Conservation (phyloP, 352 stramenopile genomes). For the Phytophthora syringae region DNA sequence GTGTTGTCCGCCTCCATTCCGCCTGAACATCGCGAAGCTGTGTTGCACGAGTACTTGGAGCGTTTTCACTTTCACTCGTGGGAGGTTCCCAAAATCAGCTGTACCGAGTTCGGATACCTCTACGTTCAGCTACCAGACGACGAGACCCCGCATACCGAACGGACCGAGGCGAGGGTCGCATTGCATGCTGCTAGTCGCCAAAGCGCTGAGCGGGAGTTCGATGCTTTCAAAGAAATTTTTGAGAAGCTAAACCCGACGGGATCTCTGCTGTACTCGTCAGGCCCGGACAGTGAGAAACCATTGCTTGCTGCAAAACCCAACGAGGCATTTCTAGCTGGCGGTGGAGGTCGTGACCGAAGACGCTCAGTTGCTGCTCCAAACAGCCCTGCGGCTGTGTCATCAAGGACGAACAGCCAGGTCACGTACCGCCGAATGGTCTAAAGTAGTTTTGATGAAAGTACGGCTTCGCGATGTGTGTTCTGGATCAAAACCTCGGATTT, state of each 20-base stretch:
- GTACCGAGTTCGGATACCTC: constrained; percentile 38
- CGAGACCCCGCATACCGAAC: constrained; percentile 17
- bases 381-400: constrained; percentile 8
- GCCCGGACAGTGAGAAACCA: constrained; percentile 16
- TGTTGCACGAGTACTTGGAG: constrained; percentile 35
- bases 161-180: constrained; percentile 12
- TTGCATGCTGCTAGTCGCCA: constrained; percentile 18
- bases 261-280: constrained; percentile 8
- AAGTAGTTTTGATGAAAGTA: background rate
- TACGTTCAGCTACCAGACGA: constrained; percentile 41
- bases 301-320: constrained; percentile 32
- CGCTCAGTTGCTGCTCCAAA: constrained; percentile 17
- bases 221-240: constrained; percentile 33
- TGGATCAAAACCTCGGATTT: too few species aligned
- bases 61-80: constrained; percentile 16
- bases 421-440: constrained; percentile 23
- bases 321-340: constrained; percentile 28
- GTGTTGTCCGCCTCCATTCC: constrained; percentile 44
- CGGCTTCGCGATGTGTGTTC: too few species aligned
- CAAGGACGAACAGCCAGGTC: constrained; percentile 10
- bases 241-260: constrained; percentile 24
- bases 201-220: constrained; percentile 27
- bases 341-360: constrained; percentile 15
- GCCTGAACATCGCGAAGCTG: constrained; percentile 26
- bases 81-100: constrained; percentile 32